Base-by-base conservation (phyloP, 2,329 filamentous ascomycete species). In the Dactylellina leptospora region DNA sequence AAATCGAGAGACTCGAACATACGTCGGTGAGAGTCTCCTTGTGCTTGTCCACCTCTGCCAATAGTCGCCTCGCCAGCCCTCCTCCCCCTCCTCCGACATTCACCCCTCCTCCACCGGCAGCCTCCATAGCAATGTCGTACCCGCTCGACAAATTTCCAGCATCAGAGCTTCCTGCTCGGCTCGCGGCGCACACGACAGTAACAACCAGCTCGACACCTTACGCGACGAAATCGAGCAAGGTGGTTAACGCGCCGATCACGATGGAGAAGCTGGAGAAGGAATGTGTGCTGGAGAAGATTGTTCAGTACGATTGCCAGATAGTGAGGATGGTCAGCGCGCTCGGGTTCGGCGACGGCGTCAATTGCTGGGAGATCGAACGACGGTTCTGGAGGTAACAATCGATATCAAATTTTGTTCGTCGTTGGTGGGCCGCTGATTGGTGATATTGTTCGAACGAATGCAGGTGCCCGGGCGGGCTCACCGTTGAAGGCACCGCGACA, bases 291-390 rank as follows among this genome's bases (percentile, higher is more conserved):
- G 68, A 64, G 53, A 64, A 28, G 45, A 59, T 72, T 28, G 60
- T 72, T 59, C 68, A 72, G 54, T 72, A 72, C 25, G 68, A 72
- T 40, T 72, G 68, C 36, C 68, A 72, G 59, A 36, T 72, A 9
- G 68, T 72, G 30, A 63, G 53, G 20, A 54, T 64, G 51, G 22
- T 58, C 36, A 51, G 58, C 13, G 59, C 53, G 8, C 64, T 53
- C 9, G 68, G 68, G 5, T 36, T 72, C n/a, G 68, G 68, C 11
- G 53, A 59, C 33, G 68, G 51, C 10, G 68, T 72, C 3, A 63
- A 62, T 23, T 72, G 68, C 54, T 72, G 68, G 68, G 68, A 72
- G 47, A 72, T 72, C 20, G 68, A 72, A 20, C 16, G 68, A n/a
- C 59, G 68, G 27, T 72, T 72, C 18, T 72, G 68, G 68, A 64